Base-by-base conservation (phyloP, 257 asterid species). In the Gardenia jasminoides region DNA sequence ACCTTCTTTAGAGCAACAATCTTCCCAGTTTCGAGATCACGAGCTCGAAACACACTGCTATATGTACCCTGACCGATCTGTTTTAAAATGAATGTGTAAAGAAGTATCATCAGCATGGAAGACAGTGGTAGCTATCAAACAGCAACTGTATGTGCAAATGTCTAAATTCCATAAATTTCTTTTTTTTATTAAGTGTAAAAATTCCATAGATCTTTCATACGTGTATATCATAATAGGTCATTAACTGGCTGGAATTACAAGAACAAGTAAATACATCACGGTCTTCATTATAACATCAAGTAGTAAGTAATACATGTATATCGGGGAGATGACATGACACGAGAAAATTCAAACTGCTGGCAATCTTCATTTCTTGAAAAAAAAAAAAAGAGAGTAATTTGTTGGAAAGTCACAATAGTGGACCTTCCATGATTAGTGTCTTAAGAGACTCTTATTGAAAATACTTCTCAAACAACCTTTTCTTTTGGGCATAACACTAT, bases 31-130 rank as follows among this genome's bases (percentile, higher is more conserved):
- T 92, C 97, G 26, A 94, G 85, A 71, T 94, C 97, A 67, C 98
- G 94, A 12, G 99, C 99, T 85, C 92, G 90, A 80, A 94, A 94
- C 39, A 94, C 98, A 41, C 96, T 89, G 89, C 98, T 94, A 72
- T 94, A 94, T 10, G 99, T 94, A 67, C 99, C 99, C 87, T 93
- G 98, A 16, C 99, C 99, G 84, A 95, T 93, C 99, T 95, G 92
- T 80, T 78, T 16, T 70, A 75, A 26, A 78, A 69, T 54, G 54
- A 76, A 70, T 26, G 44, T 50, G 72, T 3, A 56, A 17, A 70
- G 67, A 76, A 77, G 80, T 69, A 72, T 70, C 7, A 75, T 85
- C 77, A 50, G 47, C 52, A 47, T 56, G 79, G 74, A 48, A 66
- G 22, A 17, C 4, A 26, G 22, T 28, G 11, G 15, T 7, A 67